Base-by-base conservation (phyloP, 768 basidiomycete species). In the Leucocoprinus sp. region DNA sequence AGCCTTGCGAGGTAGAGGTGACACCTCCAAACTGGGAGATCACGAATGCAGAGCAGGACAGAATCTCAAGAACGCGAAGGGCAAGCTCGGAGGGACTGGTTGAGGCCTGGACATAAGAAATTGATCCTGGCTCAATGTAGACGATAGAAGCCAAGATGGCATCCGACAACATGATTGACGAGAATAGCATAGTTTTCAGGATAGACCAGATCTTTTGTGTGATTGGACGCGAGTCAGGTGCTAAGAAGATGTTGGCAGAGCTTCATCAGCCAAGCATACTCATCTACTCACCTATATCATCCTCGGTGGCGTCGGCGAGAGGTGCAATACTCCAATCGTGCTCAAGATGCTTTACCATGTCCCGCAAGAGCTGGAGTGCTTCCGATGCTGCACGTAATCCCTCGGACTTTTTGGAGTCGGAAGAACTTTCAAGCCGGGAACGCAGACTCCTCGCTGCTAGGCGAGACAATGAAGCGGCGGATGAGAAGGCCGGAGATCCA, bases 21-120 rank as follows among this genome's bases (percentile, higher is more conserved):
- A 84, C 70, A 6, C 86, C 84, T 2, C 90, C 90, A 52, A 92
- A 90, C 54, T 84, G 78, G 7, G 82, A 77, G 6, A 91, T 76
- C 38, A 91, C 74, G 54, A 88, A 88, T 2, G 87, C 78, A 15
- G 90, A 67, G 55, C 79, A 73, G 8, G 75, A 78, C 8, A 92
- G 69, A 0, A 74, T 75, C 21, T 70, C 68, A 0, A 92, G 62
- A 4, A 73, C 67, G 11, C 68, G 60, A 4, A 74, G 62, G 1
- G 84, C 79, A 8, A 90, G 65, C 3, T 69, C 50, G 5, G 70
- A 62, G 6, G 77, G 70, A 2, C 66, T 63, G 41, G 51, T 57
- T 46, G 29, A 49, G 14, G 35, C 43, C n/a, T 26, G 56, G 64
- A 27, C 55, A 52, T 2, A 56, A 48, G 14, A 31, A 3, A 22